phyloP scores from a whole-genome alignment of 306 rosid genomes.

The Trifolium subterraneum region DNA sequence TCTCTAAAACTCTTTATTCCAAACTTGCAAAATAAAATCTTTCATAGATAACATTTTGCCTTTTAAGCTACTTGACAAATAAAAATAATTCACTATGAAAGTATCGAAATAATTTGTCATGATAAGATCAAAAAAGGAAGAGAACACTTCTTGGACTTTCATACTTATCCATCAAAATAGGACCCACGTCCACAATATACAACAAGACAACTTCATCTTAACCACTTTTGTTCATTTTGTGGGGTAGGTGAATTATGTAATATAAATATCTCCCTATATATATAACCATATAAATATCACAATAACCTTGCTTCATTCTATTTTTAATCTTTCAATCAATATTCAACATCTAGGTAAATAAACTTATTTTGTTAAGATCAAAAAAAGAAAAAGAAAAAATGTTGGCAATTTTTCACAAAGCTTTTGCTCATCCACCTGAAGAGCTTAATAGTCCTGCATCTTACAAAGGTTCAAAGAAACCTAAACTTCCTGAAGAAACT shows the following conservation, averaged over 20 bases:
- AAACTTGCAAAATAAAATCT: too few species aligned
- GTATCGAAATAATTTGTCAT: background rate
- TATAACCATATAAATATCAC: conserved; percentile 30
- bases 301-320: background rate
- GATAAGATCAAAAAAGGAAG: conserved; percentile 45
- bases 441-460: conserved; percentile 96
- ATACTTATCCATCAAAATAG: conserved; percentile 56
- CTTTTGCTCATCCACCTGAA: conserved; percentile 93
- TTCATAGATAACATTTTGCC: too few species aligned
- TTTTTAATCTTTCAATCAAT: background rate
- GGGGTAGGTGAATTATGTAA: conserved; percentile 14
- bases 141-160: conserved; percentile 40
- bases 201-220: conserved; percentile 27
- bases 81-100: background rate
- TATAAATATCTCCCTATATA: background rate
- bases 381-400: conserved; percentile 39
- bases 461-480: conserved; percentile 64
- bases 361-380: background rate
- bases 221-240: conserved; percentile 6
- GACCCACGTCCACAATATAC: conserved; percentile 48
- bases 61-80: too few species aligned
- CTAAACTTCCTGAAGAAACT: conserved; percentile 86
- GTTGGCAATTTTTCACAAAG: conserved; percentile 91
- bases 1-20: too few species aligned
- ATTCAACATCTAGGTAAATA: background rate